Conservation (phyloP, 1,284 basidiomycete species). For the Irpex sp. region DNA sequence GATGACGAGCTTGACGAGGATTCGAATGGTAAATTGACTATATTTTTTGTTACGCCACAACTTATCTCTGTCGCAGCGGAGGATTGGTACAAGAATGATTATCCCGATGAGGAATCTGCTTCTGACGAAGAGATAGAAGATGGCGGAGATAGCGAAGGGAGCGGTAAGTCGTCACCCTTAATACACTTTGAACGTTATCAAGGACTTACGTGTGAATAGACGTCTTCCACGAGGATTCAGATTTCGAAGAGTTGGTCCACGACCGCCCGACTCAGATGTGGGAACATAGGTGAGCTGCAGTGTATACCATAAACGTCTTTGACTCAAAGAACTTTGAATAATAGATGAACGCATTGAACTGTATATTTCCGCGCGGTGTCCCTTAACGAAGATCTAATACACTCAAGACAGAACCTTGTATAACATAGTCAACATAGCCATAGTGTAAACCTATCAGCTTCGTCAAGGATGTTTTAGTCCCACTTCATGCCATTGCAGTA, state of each 20-base stretch:
- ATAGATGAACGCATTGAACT: no score
- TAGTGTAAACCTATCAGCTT: not conserved
- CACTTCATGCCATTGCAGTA: not conserved
- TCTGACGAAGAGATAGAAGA: constrained; percentile 24
- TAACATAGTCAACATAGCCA: not conserved
- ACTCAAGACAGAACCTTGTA: not conserved
- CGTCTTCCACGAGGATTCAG: constrained; percentile 43
- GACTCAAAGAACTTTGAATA: no score
- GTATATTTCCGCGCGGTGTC: no score
- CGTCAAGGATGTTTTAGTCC: not conserved
- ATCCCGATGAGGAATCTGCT: constrained; percentile 66
- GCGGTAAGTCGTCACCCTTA: constrained; percentile 27
- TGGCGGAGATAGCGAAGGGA: constrained; percentile 34
- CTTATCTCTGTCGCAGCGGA: constrained; percentile 46
- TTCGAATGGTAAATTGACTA: constrained; percentile 57
- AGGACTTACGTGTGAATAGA: constrained; percentile 24
- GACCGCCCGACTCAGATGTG: not conserved
- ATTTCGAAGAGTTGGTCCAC: constrained; percentile 17
- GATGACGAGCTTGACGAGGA: constrained; percentile 79
- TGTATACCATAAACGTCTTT: no score
- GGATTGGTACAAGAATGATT: constrained; percentile 79
- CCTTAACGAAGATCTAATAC: no score
- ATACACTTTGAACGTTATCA: not conserved
- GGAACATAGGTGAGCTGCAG: not conserved
- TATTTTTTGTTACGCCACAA: not conserved